Conservation (phyloP, 441 rosid genomes). For the Populus hybrid region DNA sequence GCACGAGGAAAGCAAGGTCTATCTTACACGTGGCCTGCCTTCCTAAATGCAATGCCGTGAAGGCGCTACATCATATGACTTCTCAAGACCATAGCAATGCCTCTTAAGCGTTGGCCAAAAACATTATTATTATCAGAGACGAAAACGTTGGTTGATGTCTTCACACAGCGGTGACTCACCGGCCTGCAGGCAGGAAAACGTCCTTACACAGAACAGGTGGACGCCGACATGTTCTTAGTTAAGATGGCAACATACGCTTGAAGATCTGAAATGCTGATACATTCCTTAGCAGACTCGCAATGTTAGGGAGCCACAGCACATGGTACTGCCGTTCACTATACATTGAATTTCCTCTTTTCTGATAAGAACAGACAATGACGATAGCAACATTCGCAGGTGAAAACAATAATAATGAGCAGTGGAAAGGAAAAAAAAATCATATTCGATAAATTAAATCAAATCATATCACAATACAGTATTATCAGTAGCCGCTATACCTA, state of each 20-base stretch:
- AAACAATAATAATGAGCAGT: not conserved
- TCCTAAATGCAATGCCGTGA: not conserved
- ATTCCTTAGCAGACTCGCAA: not conserved
- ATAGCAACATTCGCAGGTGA: not conserved
- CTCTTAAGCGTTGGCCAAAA: not conserved
- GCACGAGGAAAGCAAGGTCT: not conserved
- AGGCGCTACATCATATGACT: too few relatives aligned
- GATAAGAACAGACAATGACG: too few relatives aligned
- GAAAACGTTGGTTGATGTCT: not conserved
- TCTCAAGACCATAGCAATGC: not conserved
- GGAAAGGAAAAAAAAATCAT: not conserved
- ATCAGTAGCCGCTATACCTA: slow-evolving; percentile 11
- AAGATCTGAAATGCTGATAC: not conserved
- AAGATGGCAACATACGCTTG: not conserved
- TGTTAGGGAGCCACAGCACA: not conserved
- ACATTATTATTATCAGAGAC: not conserved
- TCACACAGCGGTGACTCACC: not conserved
- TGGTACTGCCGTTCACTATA: not conserved
- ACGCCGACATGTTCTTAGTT: not conserved
- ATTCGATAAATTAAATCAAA: not conserved
- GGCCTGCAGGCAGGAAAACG: not conserved
- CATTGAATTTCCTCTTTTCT: not conserved
- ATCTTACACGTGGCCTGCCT: not conserved
- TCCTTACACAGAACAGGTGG: not conserved
- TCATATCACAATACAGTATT: slow-evolving; percentile 9